These are phyloP conservation scores for Alternaria brassicae DNA, from an alignment of 2,329 filamentous ascomycete species.

Conservation along the genomic window DNA sequence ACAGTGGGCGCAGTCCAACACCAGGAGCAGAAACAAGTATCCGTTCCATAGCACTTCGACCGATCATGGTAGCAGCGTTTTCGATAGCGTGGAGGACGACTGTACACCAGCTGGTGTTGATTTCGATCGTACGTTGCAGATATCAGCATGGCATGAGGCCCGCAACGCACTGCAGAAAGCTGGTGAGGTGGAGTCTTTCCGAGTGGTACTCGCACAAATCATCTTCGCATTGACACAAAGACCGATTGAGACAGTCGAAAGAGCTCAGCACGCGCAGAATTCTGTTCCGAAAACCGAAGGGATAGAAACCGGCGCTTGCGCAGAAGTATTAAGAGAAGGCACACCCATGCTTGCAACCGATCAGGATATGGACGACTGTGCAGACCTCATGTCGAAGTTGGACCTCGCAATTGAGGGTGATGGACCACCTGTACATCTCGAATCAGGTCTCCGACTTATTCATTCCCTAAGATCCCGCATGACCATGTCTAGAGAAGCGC, in stretches of 20 bases:
- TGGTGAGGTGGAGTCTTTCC: slow-evolving; percentile 54
- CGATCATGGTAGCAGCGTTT: slow-evolving; percentile 16
- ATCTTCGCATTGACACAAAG: slow-evolving; percentile 57
- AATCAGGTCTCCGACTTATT: slow-evolving; percentile 51
- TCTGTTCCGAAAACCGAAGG: neutral
- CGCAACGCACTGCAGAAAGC: slow-evolving; percentile 49
- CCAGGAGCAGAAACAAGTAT: slow-evolving; percentile 38
- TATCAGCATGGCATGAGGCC: slow-evolving; percentile 54
- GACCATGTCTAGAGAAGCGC: slow-evolving; percentile 28
- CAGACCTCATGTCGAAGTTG: slow-evolving; percentile 41
- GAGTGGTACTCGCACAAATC: slow-evolving; percentile 55
- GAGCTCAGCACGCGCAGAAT: neutral
- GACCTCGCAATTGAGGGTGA: slow-evolving; percentile 46
- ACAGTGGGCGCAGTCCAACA: slow-evolving; percentile 54
- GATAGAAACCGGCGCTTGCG: neutral
- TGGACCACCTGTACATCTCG: slow-evolving; percentile 50
- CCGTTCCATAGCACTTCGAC: slow-evolving; percentile 31
- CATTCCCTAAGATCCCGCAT: slow-evolving; percentile 46
- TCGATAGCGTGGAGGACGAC: slow-evolving; percentile 10
- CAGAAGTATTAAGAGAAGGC: neutral
- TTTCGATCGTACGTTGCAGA: slow-evolving; percentile 51
- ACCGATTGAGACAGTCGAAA: slow-evolving; percentile 38
- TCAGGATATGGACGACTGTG: slow-evolving; percentile 33
- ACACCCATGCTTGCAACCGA: slow-evolving; percentile 10
- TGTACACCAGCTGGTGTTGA: slow-evolving; percentile 12